Conservation (phyloP, 305 asterid species). For the Caryopteris hybrid region DNA sequence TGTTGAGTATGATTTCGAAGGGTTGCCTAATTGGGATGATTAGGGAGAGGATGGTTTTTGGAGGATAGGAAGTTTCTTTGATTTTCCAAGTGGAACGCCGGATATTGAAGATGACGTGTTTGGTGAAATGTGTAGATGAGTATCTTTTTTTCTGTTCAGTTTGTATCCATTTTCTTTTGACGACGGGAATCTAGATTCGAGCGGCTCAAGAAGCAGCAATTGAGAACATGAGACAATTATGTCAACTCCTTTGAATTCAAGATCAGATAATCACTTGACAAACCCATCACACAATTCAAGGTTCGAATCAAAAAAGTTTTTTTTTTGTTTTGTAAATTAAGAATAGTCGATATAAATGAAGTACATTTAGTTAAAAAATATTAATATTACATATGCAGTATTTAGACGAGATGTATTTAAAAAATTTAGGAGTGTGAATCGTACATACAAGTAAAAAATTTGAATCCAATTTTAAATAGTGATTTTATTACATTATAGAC, state of each 20-base stretch:
- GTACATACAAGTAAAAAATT: no score
- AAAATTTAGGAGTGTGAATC: no score
- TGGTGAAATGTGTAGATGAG: conserved; percentile 23
- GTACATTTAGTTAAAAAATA: no score
- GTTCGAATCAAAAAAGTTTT: no score
- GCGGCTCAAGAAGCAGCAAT: conserved; percentile 21
- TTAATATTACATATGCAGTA: no score
- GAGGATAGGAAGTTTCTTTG: conserved; percentile 34
- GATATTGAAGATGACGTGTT: conserved; percentile 29
- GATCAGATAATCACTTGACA: conserved; percentile 9
- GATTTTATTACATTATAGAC: no score
- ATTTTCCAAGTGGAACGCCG: conserved; percentile 32
- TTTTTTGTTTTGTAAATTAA: no score
- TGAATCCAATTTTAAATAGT: no score
- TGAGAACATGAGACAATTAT: background rate
- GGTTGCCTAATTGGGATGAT: conserved; percentile 23
- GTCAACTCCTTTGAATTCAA: background rate
- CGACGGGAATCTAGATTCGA: conserved; percentile 26
- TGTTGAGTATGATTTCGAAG: conserved; percentile 21
- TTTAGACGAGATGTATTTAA: no score
- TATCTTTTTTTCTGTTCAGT: conserved; percentile 28
- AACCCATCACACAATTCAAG: conserved; percentile 6
- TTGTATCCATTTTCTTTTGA: conserved; percentile 16
- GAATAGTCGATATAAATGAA: no score
- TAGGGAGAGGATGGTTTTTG: conserved; percentile 20